Evolutionary conservation across 2,329 filamentous ascomycete species (phyloP), one percentile per base, ranked within the genome.

Genomic region (Aureobasidium pullulans): DNA sequence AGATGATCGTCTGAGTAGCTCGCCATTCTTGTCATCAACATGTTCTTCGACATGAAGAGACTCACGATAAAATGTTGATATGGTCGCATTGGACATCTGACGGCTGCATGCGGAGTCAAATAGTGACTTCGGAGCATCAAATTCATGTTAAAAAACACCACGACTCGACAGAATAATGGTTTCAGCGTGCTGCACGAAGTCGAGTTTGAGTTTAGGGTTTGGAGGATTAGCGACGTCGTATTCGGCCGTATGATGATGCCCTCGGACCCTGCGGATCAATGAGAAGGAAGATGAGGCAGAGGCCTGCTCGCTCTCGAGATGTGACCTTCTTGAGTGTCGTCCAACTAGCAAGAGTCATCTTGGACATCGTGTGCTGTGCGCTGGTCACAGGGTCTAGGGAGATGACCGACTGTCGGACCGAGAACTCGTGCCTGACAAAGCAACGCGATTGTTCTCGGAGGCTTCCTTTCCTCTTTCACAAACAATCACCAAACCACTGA

Each of bases 1-100:
- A 43, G 39, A 54, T 15, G 50, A 54, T 54, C 50, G 50, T n/a
- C 37, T 15, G 19, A 43, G 50, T 23, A 54, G 50, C 29, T 54
- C n/a, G 50, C 50, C 23, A 53, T 32, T 31, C 32, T 23, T 6
- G 37, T 42, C 34, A 37, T 23, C 32, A 23, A 31, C 13, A 1
- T 15, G 2, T 32, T 10, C 15, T 10, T 4, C 23, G 13, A 23
- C 23, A 23, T 23, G 2, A 2, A 23, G 23, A 23, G 23, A 23
- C 23, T 23, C 3, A 23, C 19, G 23, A 23, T 23, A 23, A 23
- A 1, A 23, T 23, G 2, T 23, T 23, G 23, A 3, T 23, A 48
- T 11, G 11, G 10, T 10, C 32, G 9, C 7, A n/a, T 4, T 31
- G 32, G 3, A 8, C 11, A 28, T 23, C 23, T 28, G 31, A 49